phyloP scores from a whole-genome alignment of 805 yeast genomes.

The Zygosaccharomyces siamensis region DNA sequence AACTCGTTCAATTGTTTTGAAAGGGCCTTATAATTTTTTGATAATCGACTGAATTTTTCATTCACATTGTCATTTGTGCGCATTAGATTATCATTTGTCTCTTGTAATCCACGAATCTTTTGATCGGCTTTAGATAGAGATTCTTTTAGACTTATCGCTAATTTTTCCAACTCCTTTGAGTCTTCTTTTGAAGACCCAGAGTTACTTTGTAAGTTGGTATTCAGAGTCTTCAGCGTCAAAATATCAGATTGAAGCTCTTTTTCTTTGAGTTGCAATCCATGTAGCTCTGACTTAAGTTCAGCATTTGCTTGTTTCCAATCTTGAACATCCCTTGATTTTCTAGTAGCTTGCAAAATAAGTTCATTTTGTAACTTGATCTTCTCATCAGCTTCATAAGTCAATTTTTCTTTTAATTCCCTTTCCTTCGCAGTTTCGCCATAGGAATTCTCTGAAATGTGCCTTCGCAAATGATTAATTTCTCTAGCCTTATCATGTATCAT shows the following conservation, averaged over 20 bases:
- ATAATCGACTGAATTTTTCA: conserved; percentile 59
- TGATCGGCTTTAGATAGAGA: conserved; percentile 49
- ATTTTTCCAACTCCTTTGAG: conserved; percentile 31
- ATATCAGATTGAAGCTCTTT: conserved; percentile 28
- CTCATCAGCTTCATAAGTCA: conserved; percentile 53
- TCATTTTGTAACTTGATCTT: conserved; percentile 56
- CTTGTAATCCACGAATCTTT: conserved; percentile 53
- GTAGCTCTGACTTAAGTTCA: conserved; percentile 38
- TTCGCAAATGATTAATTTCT: conserved; percentile 69
- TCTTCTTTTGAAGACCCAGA: conserved; percentile 26
- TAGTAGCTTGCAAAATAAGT: conserved; percentile 43
- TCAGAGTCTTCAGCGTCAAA: conserved; percentile 30
- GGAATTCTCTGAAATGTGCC: conserved; percentile 64
- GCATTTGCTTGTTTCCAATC: conserved; percentile 46
- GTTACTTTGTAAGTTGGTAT: conserved; percentile 28
- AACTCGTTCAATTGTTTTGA: conserved; percentile 52
- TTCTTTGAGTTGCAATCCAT: conserved; percentile 38
- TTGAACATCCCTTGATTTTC: conserved; percentile 61
- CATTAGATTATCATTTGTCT: conserved; percentile 48
- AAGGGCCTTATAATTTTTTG: conserved; percentile 64
- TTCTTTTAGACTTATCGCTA: conserved; percentile 43
- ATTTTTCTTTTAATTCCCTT: conserved; percentile 51
- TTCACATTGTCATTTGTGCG: conserved; percentile 62
- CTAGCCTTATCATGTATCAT: conserved; percentile 74
- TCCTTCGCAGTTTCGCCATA: conserved; percentile 47